Base-by-base conservation (phyloP, 192 early-diverging fungal species). In the Gamsiella multidivaricata region DNA sequence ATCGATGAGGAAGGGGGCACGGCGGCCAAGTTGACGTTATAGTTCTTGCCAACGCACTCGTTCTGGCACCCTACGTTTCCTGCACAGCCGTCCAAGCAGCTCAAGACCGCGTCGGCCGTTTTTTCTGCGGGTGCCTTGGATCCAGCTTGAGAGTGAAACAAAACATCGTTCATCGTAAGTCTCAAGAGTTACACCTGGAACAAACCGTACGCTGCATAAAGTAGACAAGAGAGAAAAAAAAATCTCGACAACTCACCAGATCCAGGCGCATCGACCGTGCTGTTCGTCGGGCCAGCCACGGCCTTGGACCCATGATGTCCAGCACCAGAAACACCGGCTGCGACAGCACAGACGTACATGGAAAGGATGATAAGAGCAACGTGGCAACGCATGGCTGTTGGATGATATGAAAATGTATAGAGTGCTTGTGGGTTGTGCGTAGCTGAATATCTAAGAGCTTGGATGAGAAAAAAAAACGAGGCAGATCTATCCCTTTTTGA, bases 331-430 rank as follows among this genome's bases (percentile, higher is more conserved):
- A 46, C 45, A 54, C 29, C 49, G 5, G 50, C 50, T 41, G 52
- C 62, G 9, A 47, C 20, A 25, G 60, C 56, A 54, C 70, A 74
- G 55, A 45, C 37, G 23, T 59, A 18, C 61, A 74, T 57, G 20
- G 70, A 65, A 8, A 74, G 15, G 20, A 56, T 29, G 20, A 60
- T 39, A 41, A 74, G 31, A 22, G 65, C 36, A 39, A 60, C 54
- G 31, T 54, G 43, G 20, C 53, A 54, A 39, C 62, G 62, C 70
- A 74, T 74, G 12, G 25, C n/a, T n/a, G n/a, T n/a, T 63, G 25
- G 12, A 25, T 23, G 25, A 20, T 36, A 17, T 43, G 26, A 55
- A 37, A 28, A 20, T 36, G 8, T 43, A n/a, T 34, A 37, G 18
- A 31, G 25, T 26, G 26, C 9, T 26, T 32, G 7, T 54, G 1